Conservation (phyloP, 1,139 yeast species). For the Hanseniaspora sp. region DNA sequence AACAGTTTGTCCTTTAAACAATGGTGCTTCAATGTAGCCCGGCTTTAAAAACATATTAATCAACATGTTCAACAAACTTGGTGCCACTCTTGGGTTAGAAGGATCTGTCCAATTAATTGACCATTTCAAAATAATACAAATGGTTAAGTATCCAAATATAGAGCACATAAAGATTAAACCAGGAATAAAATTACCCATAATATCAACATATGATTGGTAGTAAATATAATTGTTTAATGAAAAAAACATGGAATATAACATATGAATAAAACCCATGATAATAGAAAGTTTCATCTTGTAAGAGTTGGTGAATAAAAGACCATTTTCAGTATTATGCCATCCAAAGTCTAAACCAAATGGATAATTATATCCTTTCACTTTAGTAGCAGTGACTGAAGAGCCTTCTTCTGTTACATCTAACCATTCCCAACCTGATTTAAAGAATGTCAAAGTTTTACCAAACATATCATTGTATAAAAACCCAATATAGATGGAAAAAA, state of each 20-base stretch:
- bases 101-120: constrained; percentile 58
- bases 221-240: constrained; percentile 55
- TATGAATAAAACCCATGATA: constrained; percentile 67
- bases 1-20: constrained; percentile 52
- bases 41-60: constrained; percentile 74
- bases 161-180: constrained; percentile 75
- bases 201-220: constrained; percentile 51
- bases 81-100: constrained; percentile 51
- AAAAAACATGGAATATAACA: constrained; percentile 62
- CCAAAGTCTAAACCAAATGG: constrained; percentile 61
- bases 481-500: constrained; percentile 71
- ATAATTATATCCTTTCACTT: constrained; percentile 42
- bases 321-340: constrained; percentile 78
- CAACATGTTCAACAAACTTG: constrained; percentile 69
- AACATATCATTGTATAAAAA: constrained; percentile 65
- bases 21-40: constrained; percentile 55
- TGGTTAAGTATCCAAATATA: constrained; percentile 64
- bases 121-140: constrained; percentile 72
- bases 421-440: constrained; percentile 69
- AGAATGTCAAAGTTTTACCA: constrained; percentile 64
- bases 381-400: constrained; percentile 44
- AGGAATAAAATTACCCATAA: constrained; percentile 67
- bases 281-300: constrained; percentile 75
- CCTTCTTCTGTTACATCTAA: constrained; percentile 49
- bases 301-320: constrained; percentile 60